These are phyloP conservation scores for Jimgerdemannia flammicorona DNA, from an alignment of 192 early-diverging fungal genomes.

Conservation along the genomic window DNA sequence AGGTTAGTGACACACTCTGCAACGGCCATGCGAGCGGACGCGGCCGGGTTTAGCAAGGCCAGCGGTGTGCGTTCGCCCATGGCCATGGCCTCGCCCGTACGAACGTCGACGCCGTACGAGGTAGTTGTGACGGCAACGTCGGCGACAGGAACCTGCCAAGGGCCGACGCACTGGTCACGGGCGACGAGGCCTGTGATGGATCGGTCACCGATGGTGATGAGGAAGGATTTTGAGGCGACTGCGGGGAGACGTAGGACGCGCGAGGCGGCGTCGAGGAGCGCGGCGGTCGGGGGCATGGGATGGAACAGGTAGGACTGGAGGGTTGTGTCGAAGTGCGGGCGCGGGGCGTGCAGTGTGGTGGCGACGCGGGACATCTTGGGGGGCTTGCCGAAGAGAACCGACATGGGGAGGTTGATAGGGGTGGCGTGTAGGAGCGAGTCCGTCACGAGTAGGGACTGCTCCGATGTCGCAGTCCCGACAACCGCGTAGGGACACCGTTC, in stretches of 20 bases:
- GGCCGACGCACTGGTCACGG: constrained; percentile 97
- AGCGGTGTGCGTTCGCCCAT: constrained; percentile 94
- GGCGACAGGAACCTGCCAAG: constrained; percentile 98
- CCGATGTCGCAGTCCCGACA: constrained; percentile 84
- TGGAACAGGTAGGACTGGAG: constrained; percentile 58
- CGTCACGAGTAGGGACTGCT: constrained; percentile 74
- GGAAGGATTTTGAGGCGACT: constrained; percentile 92
- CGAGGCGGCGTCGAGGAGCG: constrained; percentile 59
- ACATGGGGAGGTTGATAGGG: constrained; percentile 93
- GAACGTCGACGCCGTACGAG: constrained; percentile 62
- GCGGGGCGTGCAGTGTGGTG: constrained; percentile 44
- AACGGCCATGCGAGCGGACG: constrained; percentile 96
- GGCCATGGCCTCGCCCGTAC: constrained; percentile 94
- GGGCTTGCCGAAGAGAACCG: constrained; percentile 92
- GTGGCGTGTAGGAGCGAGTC: constrained; percentile 66
- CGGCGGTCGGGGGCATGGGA: constrained; percentile 20
- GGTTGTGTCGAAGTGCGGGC: constrained; percentile 54
- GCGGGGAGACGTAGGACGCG: constrained; percentile 84
- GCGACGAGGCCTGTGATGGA: constrained; percentile 92
- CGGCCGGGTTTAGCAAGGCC: constrained; percentile 80
- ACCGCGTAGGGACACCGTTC: constrained; percentile 92
- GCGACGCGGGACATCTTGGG: constrained; percentile 90
- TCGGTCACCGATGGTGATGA: constrained; percentile 98
- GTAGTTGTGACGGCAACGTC: constrained; percentile 94
- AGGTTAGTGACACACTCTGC: constrained; percentile 92